Percentiles rank a stretch among this genome's conserved stretches.
These are phyloP conservation scores for Paraconiothyrium sp. DNA, from an alignment of 2,329 filamentous ascomycete species.

Conservation along the genomic window DNA sequence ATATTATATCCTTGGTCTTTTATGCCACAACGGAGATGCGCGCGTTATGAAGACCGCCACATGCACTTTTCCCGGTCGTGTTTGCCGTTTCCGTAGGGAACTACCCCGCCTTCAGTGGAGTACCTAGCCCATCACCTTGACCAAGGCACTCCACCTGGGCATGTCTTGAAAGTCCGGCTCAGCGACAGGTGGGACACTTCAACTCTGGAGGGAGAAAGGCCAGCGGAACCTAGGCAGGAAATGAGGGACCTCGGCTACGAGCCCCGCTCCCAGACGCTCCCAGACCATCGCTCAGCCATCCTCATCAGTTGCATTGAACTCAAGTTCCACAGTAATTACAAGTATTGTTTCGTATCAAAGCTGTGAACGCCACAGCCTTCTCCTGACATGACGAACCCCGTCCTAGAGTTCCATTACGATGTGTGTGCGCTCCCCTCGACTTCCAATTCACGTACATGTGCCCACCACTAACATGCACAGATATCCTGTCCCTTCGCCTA, in stretches of 20 bases:
- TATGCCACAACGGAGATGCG: too few species aligned
- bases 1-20: slow-evolving; percentile 3
- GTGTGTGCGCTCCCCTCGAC: background rate
- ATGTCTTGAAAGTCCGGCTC: too few species aligned
- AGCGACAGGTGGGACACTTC: too few species aligned
- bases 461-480: slow-evolving; percentile 16
- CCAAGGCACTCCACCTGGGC: too few species aligned
- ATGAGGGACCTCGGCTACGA: slow-evolving; percentile 9
- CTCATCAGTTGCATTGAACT: too few species aligned
- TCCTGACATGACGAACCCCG: background rate
- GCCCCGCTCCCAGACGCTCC: slow-evolving; percentile 1
- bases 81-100: background rate
- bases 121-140: too few species aligned
- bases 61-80: background rate
- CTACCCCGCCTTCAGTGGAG: background rate
- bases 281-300: background rate
- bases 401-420: slow-evolving; percentile 10
- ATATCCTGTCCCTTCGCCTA: slow-evolving; percentile 52
- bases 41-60: background rate
- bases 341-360: background rate
- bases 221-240: background rate
- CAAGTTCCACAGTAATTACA: background rate
- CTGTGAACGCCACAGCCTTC: background rate
- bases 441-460: background rate
- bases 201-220: too few species aligned